These are phyloP conservation scores for Dryas alaskensis DNA, from an alignment of 306 rosid species.

Conservation along the genomic window DNA sequence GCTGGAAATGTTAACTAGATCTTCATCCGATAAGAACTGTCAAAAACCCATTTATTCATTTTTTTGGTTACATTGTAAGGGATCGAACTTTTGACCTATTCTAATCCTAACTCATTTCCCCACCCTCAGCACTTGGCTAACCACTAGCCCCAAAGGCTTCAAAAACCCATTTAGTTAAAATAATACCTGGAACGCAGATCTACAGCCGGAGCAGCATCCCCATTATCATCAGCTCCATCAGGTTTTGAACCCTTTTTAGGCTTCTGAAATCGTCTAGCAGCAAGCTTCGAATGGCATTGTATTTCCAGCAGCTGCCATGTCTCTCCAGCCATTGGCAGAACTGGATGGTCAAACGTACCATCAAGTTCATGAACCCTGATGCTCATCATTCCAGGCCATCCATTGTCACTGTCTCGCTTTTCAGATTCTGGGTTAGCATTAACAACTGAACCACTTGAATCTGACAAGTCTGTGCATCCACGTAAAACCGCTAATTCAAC, in stretches of 20 bases:
- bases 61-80: too few relatives aligned
- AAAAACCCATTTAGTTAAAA: not conserved
- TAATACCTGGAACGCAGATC: conserved; percentile 79
- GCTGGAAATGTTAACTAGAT: conserved; percentile 22
- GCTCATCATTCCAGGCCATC: conserved; percentile 99
- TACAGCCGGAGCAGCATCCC: conserved; percentile 58
- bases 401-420: conserved; percentile 74
- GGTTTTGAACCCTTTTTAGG: conserved; percentile 74
- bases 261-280: conserved; percentile 90
- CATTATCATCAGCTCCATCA: conserved; percentile 96
- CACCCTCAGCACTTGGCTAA: too few relatives aligned
- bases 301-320: conserved; percentile 87
- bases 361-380: conserved; percentile 94
- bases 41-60: not conserved
- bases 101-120: too few relatives aligned
- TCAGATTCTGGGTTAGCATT: conserved; percentile 62
- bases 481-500: conserved; percentile 95
- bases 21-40: conserved; percentile 3
- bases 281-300: conserved; percentile 91
- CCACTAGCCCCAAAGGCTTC: too few relatives aligned
- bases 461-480: conserved; percentile 66
- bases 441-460: conserved; percentile 50
- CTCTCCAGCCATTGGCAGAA: conserved; percentile 94
- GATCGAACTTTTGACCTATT: too few relatives aligned
- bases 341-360: conserved; percentile 96